Evolutionary conservation across 805 yeast genomes (phyloP).

Genomic region (Pichia heedii): DNA sequence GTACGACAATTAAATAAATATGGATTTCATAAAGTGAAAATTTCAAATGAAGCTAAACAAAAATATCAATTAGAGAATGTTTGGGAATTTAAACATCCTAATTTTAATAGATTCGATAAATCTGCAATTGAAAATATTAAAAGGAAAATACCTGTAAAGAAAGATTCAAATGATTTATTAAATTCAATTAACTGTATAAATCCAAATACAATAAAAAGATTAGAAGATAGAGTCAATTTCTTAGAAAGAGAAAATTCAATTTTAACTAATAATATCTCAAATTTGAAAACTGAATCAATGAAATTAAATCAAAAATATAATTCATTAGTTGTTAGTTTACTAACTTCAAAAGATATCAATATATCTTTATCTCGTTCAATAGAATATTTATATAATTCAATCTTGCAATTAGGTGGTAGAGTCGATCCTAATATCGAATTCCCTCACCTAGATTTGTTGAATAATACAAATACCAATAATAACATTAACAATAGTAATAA

Average conservation of each 20-base stretch:
- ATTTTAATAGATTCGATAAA: slow-evolving; percentile 65
- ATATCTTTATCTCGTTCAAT: slow-evolving; percentile 50
- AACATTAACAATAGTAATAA: background rate
- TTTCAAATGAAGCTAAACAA: slow-evolving; percentile 52
- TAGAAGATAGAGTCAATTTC: slow-evolving; percentile 23
- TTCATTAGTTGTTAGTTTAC: slow-evolving; percentile 51
- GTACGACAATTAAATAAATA: slow-evolving; percentile 94
- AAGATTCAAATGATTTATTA: slow-evolving; percentile 14
- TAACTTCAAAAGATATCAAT: slow-evolving; percentile 46
- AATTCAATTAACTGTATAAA: slow-evolving; percentile 1
- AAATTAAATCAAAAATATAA: slow-evolving; percentile 49
- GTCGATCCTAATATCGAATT: slow-evolving; percentile 50
- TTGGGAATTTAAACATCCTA: slow-evolving; percentile 95
- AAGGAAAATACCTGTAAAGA: slow-evolving; percentile 57
- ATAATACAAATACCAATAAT: background rate
- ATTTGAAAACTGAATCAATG: slow-evolving; percentile 29
- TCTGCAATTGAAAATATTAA: slow-evolving; percentile 82
- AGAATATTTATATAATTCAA: slow-evolving; percentile 37
- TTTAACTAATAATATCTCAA: slow-evolving; percentile 27
- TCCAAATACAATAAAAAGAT: slow-evolving; percentile 15
- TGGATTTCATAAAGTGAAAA: slow-evolving; percentile 92
- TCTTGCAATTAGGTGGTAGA: slow-evolving; percentile 53
- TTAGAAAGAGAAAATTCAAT: slow-evolving; percentile 22
- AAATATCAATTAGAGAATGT: slow-evolving; percentile 52
- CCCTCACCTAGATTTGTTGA: slow-evolving; percentile 27